Evolutionary conservation across 805 yeast species (phyloP), one percentile per base, ranked within the genome.

Genomic region (Maudiozyma bulderi): DNA sequence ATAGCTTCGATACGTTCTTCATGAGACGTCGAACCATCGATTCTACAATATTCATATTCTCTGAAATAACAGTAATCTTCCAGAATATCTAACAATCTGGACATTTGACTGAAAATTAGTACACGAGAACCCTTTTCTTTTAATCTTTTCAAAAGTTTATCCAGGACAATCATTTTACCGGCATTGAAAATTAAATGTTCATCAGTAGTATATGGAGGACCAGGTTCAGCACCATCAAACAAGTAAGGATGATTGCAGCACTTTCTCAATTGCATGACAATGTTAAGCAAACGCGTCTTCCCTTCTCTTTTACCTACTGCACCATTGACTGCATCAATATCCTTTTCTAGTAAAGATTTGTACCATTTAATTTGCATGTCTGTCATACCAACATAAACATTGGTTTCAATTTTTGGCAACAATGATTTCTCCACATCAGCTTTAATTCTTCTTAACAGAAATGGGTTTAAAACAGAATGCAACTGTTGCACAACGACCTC

Each of bases 151-250:
- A 91, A 69, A 61, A 90, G 71, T 60, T 87, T 87, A 63, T 90
- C 98, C 49, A 90, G 69, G 35, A 91, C 86, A 47, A 86, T 75
- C 90, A 90, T 86, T 64, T 90, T 90, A 32, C 95, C 96, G 6
- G 95, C 76, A 63, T 91, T 91, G 70, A 59, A 82, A n/a, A 90
- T 82, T 54, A 91, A 73, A 68, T 91, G 98, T 65, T 90, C 97
- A 66, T 89, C 97, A 0, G 95, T 91, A 1, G 97, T 91, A 61
- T 75, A 91, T 1, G 98, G 98, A 1, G 98, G 98, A 8, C 98
- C 98, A 0, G 97, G 98, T 66, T 90, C 98, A 1, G 98, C 99
- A n/a, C 99, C 98, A 64, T 91, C 98, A 61, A 93, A 93, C 48
- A 91, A 70, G 66, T 93, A 91, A 0, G 98, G 98, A 68, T 93